Evolutionary conservation across 306 rosid genomes (phyloP), one percentile per base, ranked within the genome.

Genomic region (Betula pendula): DNA sequence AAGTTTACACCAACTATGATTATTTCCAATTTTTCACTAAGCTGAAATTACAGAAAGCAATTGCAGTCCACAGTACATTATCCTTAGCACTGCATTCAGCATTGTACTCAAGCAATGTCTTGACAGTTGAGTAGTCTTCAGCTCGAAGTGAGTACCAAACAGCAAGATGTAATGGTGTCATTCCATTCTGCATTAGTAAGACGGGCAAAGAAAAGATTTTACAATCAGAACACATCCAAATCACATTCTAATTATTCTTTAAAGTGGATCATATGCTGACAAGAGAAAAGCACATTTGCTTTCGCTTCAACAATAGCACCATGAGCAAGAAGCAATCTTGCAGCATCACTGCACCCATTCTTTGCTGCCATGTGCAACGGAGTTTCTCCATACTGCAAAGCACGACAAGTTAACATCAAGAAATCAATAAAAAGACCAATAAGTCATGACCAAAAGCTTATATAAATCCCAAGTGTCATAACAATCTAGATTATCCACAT

Each of bases 111-210:
- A 94, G 94, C 80, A 94, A 85, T 55, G 89, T 84, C 82, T 88
- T 82, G 74, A 91, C 94, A 45, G 97, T 86, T 49, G 85, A 84
- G 79, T 79, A 88, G 35, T 96, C 98, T 80, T 90, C 98, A 2
- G 89, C 89, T 53, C 77, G 88, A 45, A 91, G 92, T 9, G 99
- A 96, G 75, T 86, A 67, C 99, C 98, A 96, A 67, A 96, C 99
- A 71, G 99, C 97, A 80, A 96, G 93, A 85, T 96, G 99, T 82
- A 96, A 83, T 29, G 98, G 99, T 38, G 99, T 91, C 99, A 93
- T 93, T 25, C 99, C 98, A 81, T 96, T 96, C 99, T 96, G 89
- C 87, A 85, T 51, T 77, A 43, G 83, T 27, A 83, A 79, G 55
- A 42, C 51, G n/a, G 24, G 29, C 38, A 80, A 45, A 60, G 56